Base-by-base conservation (phyloP, 192 early-diverging fungal species). In the Dissophora ornata region DNA sequence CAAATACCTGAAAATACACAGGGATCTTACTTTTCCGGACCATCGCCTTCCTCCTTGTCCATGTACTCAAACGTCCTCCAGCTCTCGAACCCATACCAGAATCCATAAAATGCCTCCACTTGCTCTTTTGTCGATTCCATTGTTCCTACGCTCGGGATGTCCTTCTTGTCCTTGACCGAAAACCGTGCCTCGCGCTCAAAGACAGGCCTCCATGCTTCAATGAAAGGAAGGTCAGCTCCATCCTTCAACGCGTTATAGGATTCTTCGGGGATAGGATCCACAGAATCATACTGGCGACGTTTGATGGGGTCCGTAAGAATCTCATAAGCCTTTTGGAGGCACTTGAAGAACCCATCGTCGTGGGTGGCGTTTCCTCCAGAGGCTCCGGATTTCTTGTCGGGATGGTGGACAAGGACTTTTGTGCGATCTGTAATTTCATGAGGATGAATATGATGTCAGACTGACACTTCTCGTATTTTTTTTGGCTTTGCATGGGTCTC, bases 291-390 rank as follows among this genome's bases (percentile, higher is more conserved):
- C 55, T 93, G 88, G 28, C 85, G 74, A 54, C 94, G 85, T 67
- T 88, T 90, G 32, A 77, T 55, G 4, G 86, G 86, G 56, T 95
- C 91, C 21, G 80, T 84, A 24, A 95, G 70, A 38, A 91, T 77
- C 68, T 93, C 93, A 79, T 89, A 91, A 0, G 94, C 91, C 25
- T 59, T 79, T 59, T 94, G 91, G 19, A 93, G 79, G 47, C 93
- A 94, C 69, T 95, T 94, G 86, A 95, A 95, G 63, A 92, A 92
- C 2, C 74, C 61, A 64, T 95, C 93, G 66, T 92, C 86, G 48
- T 78, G 81, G 8, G 56, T 56, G 1, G 56, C 51, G 47, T 63
- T 62, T 41, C 83, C 45, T 52, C 67, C 65, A 38, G 67, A 67
- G 4, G 66, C 57, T 5, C 48, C 67, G 18, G 88, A 86, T 63